Conservation (phyloP, 2,329 filamentous ascomycete species). For the Fusarium sp. region DNA sequence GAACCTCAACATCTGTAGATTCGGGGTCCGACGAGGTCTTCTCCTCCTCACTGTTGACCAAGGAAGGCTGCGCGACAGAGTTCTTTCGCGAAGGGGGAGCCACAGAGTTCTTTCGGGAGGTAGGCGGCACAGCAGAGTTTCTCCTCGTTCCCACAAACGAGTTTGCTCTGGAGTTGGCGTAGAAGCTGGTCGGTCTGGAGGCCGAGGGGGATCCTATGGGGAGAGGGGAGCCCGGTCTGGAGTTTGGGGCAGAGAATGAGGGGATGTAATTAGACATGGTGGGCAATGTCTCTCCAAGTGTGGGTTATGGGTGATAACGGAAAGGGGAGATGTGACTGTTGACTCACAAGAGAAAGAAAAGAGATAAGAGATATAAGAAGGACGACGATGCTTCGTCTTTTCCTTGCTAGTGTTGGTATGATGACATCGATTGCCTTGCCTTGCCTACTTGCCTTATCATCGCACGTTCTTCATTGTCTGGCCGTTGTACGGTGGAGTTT, state of each 20-base stretch:
- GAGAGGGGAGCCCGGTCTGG: constrained; percentile 36
- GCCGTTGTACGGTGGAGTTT: constrained; percentile 28
- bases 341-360: neutral
- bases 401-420: constrained; percentile 12
- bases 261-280: constrained; percentile 41
- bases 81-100: constrained; percentile 28
- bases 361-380: constrained; percentile 27
- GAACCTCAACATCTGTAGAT: constrained; percentile 26
- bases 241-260: constrained; percentile 39
- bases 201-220: constrained; percentile 35
- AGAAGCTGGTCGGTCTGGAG: constrained; percentile 40
- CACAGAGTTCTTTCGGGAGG: constrained; percentile 24
- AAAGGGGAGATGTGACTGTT: neutral
- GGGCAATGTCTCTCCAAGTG: neutral
- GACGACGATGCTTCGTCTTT: neutral
- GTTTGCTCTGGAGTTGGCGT: constrained; percentile 37
- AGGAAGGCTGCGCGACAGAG: constrained; percentile 10
- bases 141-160: constrained; percentile 32
- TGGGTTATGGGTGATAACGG: constrained; percentile 5
- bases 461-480: constrained; percentile 22
- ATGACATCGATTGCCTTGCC: constrained; percentile 31
- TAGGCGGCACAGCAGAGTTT: constrained; percentile 6
- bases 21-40: constrained; percentile 33
- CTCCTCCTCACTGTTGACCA: constrained; percentile 12
- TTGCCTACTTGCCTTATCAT: constrained; percentile 20